phyloP scores from a whole-genome alignment of 1,284 basidiomycete species.

The Boletellus dicymbophilus region DNA sequence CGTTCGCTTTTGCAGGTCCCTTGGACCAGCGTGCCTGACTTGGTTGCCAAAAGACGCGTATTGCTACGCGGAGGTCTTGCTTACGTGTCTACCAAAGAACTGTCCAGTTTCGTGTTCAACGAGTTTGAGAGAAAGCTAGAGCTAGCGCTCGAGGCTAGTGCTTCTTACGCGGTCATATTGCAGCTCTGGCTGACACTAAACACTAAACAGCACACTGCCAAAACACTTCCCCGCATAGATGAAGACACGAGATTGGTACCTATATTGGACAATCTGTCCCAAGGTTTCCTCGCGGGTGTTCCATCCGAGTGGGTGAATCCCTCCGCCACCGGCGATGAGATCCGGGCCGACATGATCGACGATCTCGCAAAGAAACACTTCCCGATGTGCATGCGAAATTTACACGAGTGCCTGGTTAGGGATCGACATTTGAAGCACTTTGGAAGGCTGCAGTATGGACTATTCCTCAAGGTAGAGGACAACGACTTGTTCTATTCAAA shows the following conservation, averaged over 20 bases:
- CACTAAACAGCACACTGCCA: constrained; percentile 85
- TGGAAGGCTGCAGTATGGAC: constrained; percentile 88
- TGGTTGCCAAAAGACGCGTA: constrained; percentile 86
- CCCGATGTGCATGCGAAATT: constrained; percentile 94
- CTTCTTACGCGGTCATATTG: neutral
- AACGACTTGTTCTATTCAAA: neutral
- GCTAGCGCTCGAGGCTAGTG: constrained; percentile 76
- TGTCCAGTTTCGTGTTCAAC: constrained; percentile 88
- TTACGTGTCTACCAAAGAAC: constrained; percentile 83
- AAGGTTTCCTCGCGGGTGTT: constrained; percentile 92
- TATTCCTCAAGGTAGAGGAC: constrained; percentile 91
- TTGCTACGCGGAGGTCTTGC: constrained; percentile 85
- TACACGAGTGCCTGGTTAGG: constrained; percentile 79
- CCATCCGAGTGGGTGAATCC: constrained; percentile 76
- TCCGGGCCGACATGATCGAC: constrained; percentile 95
- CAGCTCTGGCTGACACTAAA: constrained; percentile 1
- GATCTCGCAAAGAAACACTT: constrained; percentile 88
- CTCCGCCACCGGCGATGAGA: constrained; percentile 58
- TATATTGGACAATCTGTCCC: constrained; percentile 90
- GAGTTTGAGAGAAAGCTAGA: constrained; percentile 83
- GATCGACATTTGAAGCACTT: constrained; percentile 94
- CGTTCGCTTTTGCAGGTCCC: constrained; percentile 42
- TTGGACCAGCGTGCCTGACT: constrained; percentile 94
- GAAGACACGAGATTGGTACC: constrained; percentile 94
- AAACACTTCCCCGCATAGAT: constrained; percentile 90